phyloP scores from a whole-genome alignment of 176 grass and related monocot species.

The Hordeum vulgare region MorexV3_pseudomolecules_assembly NC_058520.1:75930250-75930749 shows the following conservation, averaged over 20 bases:
- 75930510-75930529: background rate
- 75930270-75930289: too few species aligned
- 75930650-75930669: slow-evolving; percentile 22
- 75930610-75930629: background rate
- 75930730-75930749: background rate
- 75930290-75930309: too few species aligned
- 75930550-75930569: background rate
- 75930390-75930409: too few species aligned
- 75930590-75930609: background rate
- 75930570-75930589: background rate
- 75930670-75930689: slow-evolving; percentile 15
- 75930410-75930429: too few species aligned
- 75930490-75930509: background rate
- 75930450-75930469: background rate
- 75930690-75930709: background rate
- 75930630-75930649: background rate
- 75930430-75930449: too few species aligned
- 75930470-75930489: background rate
- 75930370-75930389: too few species aligned
- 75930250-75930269: too few species aligned
- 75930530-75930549: background rate
- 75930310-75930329: too few species aligned
- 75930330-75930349: too few species aligned
- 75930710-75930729: background rate
- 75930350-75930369: too few species aligned